A percentile compares a stretch with the other conserved stretches of the same genome.
Conservation (phyloP, 1,139 yeast species). For the Candida sanyaensis region DNA sequence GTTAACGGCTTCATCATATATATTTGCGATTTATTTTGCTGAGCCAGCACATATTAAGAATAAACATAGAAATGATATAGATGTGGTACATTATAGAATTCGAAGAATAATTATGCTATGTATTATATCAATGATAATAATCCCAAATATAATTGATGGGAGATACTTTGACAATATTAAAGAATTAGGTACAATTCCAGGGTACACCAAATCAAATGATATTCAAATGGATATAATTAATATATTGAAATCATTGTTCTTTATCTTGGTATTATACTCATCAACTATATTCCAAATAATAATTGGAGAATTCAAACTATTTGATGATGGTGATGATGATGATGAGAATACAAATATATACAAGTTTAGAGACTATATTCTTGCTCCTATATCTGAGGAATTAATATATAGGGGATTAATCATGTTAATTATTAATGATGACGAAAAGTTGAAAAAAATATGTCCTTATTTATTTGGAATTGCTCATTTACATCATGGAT, state of each 20-base stretch:
- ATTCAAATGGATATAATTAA: constrained; percentile 25
- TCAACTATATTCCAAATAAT: constrained; percentile 59
- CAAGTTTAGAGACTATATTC: constrained; percentile 57
- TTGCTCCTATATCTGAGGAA: constrained; percentile 92
- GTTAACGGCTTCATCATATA: constrained; percentile 43
- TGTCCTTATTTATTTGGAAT: constrained; percentile 81
- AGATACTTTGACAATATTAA: constrained; percentile 14
- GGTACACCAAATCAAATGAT: constrained; percentile 21
- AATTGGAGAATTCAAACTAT: constrained; percentile 9
- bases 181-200: constrained; percentile 31
- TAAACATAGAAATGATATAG: constrained; percentile 48
- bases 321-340: neutral
- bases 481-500: constrained; percentile 91
- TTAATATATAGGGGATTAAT: constrained; percentile 71
- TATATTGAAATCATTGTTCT: constrained; percentile 22
- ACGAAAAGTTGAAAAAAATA: constrained; percentile 30
- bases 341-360: constrained; percentile 1
- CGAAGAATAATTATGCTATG: constrained; percentile 37
- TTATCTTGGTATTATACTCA: constrained; percentile 48
- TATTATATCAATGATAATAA: constrained; percentile 24
- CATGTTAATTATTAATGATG: constrained; percentile 20
- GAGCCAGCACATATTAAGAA: constrained; percentile 26
- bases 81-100: constrained; percentile 37
- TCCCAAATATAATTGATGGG: constrained; percentile 24
- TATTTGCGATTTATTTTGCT: constrained; percentile 33